Evolutionary conservation across 371 early-diverging fungal species (phyloP).

Genomic region (Rhizopus arrhizus): DNA sequence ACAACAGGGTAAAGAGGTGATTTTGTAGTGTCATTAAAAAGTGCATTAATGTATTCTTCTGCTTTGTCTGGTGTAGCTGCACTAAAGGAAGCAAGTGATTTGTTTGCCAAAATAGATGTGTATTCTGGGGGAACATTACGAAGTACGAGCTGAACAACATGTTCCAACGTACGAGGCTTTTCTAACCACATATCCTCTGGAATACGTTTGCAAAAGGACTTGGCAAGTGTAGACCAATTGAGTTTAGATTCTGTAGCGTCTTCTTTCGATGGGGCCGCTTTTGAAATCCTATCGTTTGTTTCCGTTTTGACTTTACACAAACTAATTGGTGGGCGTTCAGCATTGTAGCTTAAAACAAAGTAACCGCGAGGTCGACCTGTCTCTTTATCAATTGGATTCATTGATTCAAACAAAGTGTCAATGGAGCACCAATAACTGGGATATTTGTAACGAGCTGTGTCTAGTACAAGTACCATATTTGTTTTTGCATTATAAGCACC

Average conservation of each 20-base stretch:
- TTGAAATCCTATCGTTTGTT: background rate
- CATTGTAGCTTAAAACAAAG: conserved; percentile 70
- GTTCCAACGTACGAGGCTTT: conserved; percentile 48
- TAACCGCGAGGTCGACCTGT: conserved; percentile 86
- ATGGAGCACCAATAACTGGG: conserved; percentile 80
- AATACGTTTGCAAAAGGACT: conserved; percentile 52
- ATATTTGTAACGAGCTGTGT: conserved; percentile 79
- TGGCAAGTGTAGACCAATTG: conserved; percentile 54
- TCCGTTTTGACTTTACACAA: conserved; percentile 34
- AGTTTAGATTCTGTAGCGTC: conserved; percentile 22
- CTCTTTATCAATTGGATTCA: conserved; percentile 80
- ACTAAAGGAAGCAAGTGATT: conserved; percentile 36
- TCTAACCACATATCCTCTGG: conserved; percentile 57
- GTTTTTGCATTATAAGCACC: conserved; percentile 68
- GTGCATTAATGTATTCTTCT: conserved; percentile 38
- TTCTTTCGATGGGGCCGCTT: conserved; percentile 2
- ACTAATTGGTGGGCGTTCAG: conserved; percentile 45
- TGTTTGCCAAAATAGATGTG: conserved; percentile 44
- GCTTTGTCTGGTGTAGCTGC: conserved; percentile 36
- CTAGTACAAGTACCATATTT: conserved; percentile 78
- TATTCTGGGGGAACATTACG: conserved; percentile 55
- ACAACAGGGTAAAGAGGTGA: conserved; percentile 52
- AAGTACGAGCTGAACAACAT: conserved; percentile 49
- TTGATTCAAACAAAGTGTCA: conserved; percentile 73
- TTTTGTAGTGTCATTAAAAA: conserved; percentile 44